phyloP scores from a whole-genome alignment of 495 filamentous ascomycete species.

The Hyphodiscus hymeniophilus region DNA sequence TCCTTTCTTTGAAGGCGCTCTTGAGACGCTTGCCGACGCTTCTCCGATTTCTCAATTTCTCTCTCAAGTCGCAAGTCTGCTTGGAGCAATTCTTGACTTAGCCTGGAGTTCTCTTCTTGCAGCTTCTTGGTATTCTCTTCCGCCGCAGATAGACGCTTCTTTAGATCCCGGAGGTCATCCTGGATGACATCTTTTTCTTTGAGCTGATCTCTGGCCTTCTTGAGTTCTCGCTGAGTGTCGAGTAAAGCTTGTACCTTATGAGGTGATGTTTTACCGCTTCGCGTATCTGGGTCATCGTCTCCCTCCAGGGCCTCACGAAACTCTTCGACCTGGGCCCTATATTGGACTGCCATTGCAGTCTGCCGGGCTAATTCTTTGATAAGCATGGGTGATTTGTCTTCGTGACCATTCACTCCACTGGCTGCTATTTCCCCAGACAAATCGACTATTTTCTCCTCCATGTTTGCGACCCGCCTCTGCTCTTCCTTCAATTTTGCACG shows the following conservation, averaged over 20 bases:
- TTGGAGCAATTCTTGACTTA: constrained; percentile 31
- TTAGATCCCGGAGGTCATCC: constrained; percentile 37
- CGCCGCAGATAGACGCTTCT: constrained; percentile 35
- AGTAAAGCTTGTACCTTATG: constrained; percentile 21
- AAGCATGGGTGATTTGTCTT: constrained; percentile 31
- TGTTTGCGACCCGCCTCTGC: constrained; percentile 27
- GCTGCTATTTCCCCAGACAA: constrained; percentile 46
- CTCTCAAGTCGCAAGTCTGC: constrained; percentile 18
- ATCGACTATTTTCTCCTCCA: constrained; percentile 49
- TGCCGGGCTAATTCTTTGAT: constrained; percentile 56
- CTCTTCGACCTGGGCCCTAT: constrained; percentile 57
- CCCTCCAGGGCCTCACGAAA: constrained; percentile 47
- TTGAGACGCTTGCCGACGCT: constrained; percentile 33
- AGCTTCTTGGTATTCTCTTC: constrained; percentile 36
- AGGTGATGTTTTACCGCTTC: background rate
- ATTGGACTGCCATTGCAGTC: constrained; percentile 56
- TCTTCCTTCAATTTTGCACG: constrained; percentile 51
- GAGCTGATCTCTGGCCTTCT: constrained; percentile 34
- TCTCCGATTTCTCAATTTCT: constrained; percentile 30
- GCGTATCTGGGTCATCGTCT: constrained; percentile 15
- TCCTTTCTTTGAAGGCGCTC: constrained; percentile 34
- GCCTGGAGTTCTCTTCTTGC: constrained; percentile 36
- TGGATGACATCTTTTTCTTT: constrained; percentile 25
- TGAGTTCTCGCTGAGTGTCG: constrained; percentile 39
- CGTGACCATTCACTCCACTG: constrained; percentile 29